Conservation (phyloP, 2,329 filamentous ascomycete genomes). For the Fusarium decemcellulare region DNA sequence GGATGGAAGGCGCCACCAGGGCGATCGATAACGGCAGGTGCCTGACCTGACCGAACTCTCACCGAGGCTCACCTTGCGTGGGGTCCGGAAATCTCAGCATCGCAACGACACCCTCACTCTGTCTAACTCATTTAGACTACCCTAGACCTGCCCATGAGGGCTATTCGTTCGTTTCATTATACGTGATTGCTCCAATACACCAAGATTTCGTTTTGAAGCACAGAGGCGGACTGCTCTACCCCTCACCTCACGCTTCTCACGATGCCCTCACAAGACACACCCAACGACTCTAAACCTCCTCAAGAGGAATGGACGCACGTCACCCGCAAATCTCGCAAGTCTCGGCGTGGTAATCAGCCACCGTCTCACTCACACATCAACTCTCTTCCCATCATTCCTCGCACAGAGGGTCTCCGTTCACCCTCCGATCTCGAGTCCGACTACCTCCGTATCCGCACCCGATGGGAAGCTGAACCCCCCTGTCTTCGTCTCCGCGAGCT, state of each 20-base stretch:
- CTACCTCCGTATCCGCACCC: constrained; percentile 44
- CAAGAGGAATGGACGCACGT: constrained; percentile 46
- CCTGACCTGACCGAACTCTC: constrained; percentile 19
- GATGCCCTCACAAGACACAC: constrained; percentile 31
- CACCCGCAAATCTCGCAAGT: constrained; percentile 41
- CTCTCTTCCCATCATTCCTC: constrained; percentile 20
- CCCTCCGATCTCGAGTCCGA: constrained; percentile 49
- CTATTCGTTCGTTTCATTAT: neutral
- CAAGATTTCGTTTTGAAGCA: neutral
- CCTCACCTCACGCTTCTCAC: neutral
- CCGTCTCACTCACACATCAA: constrained; percentile 17
- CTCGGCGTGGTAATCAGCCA: constrained; percentile 4
- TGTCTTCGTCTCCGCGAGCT: constrained; percentile 53
- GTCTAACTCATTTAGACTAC: constrained; percentile 8
- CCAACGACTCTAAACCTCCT: constrained; percentile 6
- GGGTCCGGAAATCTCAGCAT: constrained; percentile 38
- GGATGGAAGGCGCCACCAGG: neutral
- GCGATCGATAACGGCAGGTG: neutral
- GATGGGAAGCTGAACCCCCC: constrained; percentile 47
- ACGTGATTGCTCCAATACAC: neutral
- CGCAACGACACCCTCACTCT: constrained; percentile 26
- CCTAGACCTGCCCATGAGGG: neutral
- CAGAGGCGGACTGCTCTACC: neutral
- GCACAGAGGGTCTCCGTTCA: constrained; percentile 34
- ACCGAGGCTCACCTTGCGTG: constrained; percentile 41